These are phyloP conservation scores for Clitopilus passeckerianus DNA, from an alignment of 768 basidiomycete genomes.

Conservation along the genomic window DNA sequence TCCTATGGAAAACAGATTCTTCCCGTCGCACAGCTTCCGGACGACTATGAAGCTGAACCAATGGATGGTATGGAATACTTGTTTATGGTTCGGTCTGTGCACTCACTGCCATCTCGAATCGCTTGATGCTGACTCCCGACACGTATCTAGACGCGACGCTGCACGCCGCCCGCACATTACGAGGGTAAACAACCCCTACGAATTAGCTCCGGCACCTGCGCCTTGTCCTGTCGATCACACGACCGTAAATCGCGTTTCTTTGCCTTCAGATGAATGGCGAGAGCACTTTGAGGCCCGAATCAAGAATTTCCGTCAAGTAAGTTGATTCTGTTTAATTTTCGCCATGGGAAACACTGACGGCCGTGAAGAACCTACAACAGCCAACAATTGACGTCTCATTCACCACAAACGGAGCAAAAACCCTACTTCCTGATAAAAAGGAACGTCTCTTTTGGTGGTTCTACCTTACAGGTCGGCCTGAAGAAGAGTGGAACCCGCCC, in stretches of 20 bases:
- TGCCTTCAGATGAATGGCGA: constrained; percentile 72
- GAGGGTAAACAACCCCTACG: constrained; percentile 67
- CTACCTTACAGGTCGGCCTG: constrained; percentile 65
- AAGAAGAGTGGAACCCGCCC: constrained; percentile 59
- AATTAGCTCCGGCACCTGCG: constrained; percentile 24
- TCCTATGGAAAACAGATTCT: constrained; percentile 66
- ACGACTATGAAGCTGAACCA: constrained; percentile 60
- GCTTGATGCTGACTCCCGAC: background rate
- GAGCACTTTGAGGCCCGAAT: constrained; percentile 51
- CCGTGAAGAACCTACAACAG: constrained; percentile 59
- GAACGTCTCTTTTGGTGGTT: constrained; percentile 80
- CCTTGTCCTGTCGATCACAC: constrained; percentile 11
- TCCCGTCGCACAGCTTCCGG: constrained; percentile 78
- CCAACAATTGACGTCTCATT: constrained; percentile 46
- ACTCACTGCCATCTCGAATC: background rate
- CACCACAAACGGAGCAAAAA: constrained; percentile 19
- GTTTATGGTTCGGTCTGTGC: constrained; percentile 68
- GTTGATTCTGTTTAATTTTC: constrained; percentile 4
- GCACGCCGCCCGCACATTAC: constrained; percentile 59
- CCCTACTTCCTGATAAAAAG: constrained; percentile 61
- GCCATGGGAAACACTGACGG: constrained; percentile 4
- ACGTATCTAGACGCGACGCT: constrained; percentile 58
- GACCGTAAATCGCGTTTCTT: constrained; percentile 21
- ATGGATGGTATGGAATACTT: constrained; percentile 75
- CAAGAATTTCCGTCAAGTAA: constrained; percentile 61